phyloP scores from a whole-genome alignment of 1,284 basidiomycete species.

The Moesziomyces parantarcticus region DNA sequence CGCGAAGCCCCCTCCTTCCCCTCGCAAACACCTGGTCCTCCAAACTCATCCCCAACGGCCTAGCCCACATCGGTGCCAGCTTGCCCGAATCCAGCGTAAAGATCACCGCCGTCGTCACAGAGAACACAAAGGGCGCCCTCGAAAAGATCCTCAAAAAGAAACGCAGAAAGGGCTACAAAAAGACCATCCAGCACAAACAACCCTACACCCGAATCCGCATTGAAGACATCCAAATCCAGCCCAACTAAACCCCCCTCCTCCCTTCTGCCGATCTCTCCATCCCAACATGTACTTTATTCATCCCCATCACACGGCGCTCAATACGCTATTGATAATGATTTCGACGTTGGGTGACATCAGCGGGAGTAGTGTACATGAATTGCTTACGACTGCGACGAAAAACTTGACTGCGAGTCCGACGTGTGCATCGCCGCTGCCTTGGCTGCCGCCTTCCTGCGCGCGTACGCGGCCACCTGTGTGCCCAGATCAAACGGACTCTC shows the following conservation, averaged over 20 bases:
- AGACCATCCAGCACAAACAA: slow-evolving; percentile 87
- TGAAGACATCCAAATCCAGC: slow-evolving; percentile 61
- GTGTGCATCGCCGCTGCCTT: slow-evolving; percentile 26
- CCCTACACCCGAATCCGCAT: slow-evolving; percentile 80
- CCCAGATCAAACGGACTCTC: slow-evolving; percentile 44
- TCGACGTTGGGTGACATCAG: neutral
- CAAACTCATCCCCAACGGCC: slow-evolving; percentile 51
- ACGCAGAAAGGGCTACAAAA: slow-evolving; percentile 92
- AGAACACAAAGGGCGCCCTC: slow-evolving; percentile 94
- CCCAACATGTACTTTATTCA: slow-evolving; percentile 8
- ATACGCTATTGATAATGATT: neutral
- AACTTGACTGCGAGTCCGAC: slow-evolving; percentile 12
- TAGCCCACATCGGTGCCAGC: slow-evolving; percentile 61
- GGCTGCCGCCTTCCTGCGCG: slow-evolving; percentile 30
- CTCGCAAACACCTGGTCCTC: slow-evolving; percentile 59
- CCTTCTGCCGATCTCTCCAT: too few relatives aligned
- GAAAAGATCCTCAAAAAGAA: slow-evolving; percentile 94
- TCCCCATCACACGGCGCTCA: neutral
- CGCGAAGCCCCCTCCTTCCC: slow-evolving; percentile 13
- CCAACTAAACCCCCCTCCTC: slow-evolving; percentile 18
- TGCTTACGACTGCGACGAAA: slow-evolving; percentile 5
- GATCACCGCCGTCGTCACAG: slow-evolving; percentile 88
- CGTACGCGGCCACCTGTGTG: slow-evolving; percentile 45
- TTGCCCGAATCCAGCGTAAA: slow-evolving; percentile 70
- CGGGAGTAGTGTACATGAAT: too few relatives aligned